Conservation (phyloP, 306 rosid genomes). For the Cyamopsis tetragonoloba region DNA sequence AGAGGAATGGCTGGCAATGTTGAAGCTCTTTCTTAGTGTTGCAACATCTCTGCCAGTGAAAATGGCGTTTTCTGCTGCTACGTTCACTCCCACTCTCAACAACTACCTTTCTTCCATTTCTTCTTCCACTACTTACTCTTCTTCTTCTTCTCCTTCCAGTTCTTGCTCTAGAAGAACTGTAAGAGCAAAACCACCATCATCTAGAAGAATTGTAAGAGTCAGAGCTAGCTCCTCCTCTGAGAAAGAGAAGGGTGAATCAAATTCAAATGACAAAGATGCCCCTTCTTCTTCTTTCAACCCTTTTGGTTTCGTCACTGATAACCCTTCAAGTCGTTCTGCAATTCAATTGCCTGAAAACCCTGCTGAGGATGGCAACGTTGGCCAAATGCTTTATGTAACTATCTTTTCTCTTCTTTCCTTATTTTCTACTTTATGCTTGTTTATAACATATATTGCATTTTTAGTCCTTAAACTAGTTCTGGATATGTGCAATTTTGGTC, state of each 20-base stretch:
- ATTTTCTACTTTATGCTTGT: no score
- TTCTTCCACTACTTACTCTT: conserved; percentile 25
- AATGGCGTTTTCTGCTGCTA: conserved; percentile 43
- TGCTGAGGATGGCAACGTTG: conserved; percentile 95
- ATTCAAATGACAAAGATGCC: conserved; percentile 35
- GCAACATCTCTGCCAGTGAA: conserved; percentile 15
- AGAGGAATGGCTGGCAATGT: conserved; percentile 11
- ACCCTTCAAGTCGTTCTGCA: conserved; percentile 84
- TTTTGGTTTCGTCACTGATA: conserved; percentile 93
- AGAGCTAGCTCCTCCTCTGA: conserved; percentile 61
- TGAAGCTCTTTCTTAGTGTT: conserved; percentile 6
- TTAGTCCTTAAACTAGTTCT: no score
- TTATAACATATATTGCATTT: no score
- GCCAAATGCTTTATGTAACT: conserved; percentile 86
- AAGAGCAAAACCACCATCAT: conserved; percentile 24
- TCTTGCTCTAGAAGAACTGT: conserved; percentile 13
- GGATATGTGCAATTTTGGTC: no score
- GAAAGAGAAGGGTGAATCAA: conserved; percentile 37
- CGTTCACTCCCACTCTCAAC: conserved; percentile 52
- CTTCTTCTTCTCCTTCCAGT: conserved; percentile 24
- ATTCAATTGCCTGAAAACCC: conserved; percentile 81
- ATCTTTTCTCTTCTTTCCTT: not conserved
- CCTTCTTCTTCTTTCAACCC: conserved; percentile 68
- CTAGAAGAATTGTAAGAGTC: not conserved
- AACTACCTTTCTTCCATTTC: conserved; percentile 28